These are phyloP conservation scores for Solanum chiquidenum DNA, from an alignment of 257 asterid genomes.

Conservation along the genomic window DNA sequence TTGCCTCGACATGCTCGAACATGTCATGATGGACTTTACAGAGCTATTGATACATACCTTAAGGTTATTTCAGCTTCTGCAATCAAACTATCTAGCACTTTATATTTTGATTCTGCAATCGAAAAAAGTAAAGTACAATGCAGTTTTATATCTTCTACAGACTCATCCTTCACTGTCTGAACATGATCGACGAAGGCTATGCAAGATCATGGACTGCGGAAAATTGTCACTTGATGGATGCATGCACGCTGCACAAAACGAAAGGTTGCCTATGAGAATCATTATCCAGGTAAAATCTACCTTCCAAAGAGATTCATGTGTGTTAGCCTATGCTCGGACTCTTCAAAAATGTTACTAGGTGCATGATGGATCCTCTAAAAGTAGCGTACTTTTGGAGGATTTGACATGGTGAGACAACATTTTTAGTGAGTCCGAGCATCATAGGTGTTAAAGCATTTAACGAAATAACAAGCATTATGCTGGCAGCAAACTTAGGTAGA, in stretches of 20 bases:
- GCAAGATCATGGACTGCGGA: slow-evolving; percentile 65
- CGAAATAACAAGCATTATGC: background rate
- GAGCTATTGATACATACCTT: slow-evolving; percentile 78
- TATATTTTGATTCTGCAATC: background rate
- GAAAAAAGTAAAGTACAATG: background rate
- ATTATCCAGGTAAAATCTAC: slow-evolving; percentile 53
- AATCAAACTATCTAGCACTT: background rate
- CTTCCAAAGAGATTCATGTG: background rate
- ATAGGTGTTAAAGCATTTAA: background rate
- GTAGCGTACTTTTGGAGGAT: background rate
- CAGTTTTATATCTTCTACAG: slow-evolving; percentile 19
- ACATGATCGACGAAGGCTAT: slow-evolving; percentile 62
- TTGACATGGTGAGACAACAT: background rate
- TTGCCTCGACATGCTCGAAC: slow-evolving; percentile 55
- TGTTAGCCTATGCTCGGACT: background rate
- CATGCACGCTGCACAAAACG: slow-evolving; percentile 82
- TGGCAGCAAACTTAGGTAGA: background rate
- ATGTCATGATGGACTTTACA: slow-evolving; percentile 68
- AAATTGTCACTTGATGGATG: slow-evolving; percentile 86
- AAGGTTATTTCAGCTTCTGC: slow-evolving; percentile 31
- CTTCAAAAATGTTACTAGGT: background rate
- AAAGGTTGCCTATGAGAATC: slow-evolving; percentile 79
- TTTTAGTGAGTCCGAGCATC: background rate
- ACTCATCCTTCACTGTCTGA: slow-evolving; percentile 63
- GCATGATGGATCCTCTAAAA: background rate